Conservation (phyloP, 1,139 yeast genomes). For the Yamadazyma pseudoaaseri region DNA sequence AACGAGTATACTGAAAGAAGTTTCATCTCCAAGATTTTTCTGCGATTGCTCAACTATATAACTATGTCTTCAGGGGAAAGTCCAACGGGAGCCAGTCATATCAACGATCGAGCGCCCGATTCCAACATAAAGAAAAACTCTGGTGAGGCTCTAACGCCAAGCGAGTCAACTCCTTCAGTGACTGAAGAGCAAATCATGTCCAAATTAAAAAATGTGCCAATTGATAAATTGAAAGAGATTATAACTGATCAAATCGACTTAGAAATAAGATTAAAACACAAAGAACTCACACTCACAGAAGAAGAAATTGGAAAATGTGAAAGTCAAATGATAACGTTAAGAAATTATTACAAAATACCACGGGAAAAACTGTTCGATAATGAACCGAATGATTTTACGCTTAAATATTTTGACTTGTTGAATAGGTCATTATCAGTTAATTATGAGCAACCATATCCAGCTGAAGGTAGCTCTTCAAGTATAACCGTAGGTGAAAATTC, state of each 20-base stretch:
- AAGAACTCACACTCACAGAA: constrained; percentile 58
- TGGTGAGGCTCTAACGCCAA: constrained; percentile 1
- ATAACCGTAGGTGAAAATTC: neutral
- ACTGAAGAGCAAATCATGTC: constrained; percentile 8
- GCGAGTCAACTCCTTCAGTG: no score
- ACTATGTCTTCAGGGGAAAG: constrained; percentile 6
- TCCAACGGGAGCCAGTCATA: neutral
- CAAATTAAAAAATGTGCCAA: constrained; percentile 33
- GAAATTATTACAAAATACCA: constrained; percentile 53
- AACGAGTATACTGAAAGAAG: no score
- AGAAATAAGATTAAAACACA: constrained; percentile 69
- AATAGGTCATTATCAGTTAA: constrained; percentile 35
- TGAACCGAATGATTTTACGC: constrained; percentile 53
- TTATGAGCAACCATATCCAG: constrained; percentile 20
- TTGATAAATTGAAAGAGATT: constrained; percentile 38
- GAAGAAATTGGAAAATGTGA: constrained; percentile 66
- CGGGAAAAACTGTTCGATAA: constrained; percentile 30
- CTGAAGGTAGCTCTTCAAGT: neutral
- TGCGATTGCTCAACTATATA: constrained; percentile 5
- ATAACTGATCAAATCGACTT: constrained; percentile 58
- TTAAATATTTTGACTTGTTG: constrained; percentile 42
- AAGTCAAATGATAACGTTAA: constrained; percentile 53
- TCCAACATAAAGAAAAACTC: neutral
- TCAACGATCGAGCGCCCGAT: constrained; percentile 8
- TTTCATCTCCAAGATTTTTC: constrained; percentile 7